Evolutionary conservation across 2,329 filamentous ascomycete genomes (phyloP).

Genomic region (Claviceps sp.): DNA sequence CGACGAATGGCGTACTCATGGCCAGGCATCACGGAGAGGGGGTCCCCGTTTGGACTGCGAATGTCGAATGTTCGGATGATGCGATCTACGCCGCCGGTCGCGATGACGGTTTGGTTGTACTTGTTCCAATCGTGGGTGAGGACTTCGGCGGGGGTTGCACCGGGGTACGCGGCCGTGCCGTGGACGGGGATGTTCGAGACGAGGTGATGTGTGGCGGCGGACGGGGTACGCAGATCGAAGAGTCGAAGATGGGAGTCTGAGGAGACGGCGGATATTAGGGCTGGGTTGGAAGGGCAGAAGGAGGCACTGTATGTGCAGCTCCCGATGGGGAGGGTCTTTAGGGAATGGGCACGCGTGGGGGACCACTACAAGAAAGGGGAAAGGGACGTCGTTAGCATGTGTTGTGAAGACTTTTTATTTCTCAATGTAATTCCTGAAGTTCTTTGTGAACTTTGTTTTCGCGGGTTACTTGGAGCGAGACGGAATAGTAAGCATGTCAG

Average conservation of each 20-base stretch:
- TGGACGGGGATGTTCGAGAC: constrained; percentile 75
- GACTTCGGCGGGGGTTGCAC: constrained; percentile 53
- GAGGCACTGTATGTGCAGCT: constrained; percentile 89
- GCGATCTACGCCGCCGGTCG: constrained; percentile 80
- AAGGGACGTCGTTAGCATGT: background rate
- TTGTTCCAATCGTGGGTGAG: constrained; percentile 99
- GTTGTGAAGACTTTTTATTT: no score
- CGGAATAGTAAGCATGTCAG: background rate
- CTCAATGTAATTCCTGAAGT: background rate
- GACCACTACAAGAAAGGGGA: constrained; percentile 51
- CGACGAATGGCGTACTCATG: constrained; percentile 85
- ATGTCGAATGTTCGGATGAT: constrained; percentile 85
- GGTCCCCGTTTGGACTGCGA: constrained; percentile 58
- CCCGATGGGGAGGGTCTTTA: constrained; percentile 80
- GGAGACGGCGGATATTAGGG: constrained; percentile 74
- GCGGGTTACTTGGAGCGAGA: no score
- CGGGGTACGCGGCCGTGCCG: constrained; percentile 31
- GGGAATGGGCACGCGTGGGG: constrained; percentile 57
- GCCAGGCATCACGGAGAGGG: constrained; percentile 60
- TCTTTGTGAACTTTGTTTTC: no score
- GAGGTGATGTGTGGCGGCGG: constrained; percentile 78
- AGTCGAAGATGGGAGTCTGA: constrained; percentile 81
- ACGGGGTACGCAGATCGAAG: constrained; percentile 81
- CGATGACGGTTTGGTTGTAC: constrained; percentile 73
- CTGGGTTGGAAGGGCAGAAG: constrained; percentile 79